A percentile compares a stretch with the other conserved stretches of the same genome.
Conservation (phyloP, 2,329 filamentous ascomycete species). For the Lomentospora prolificans region DNA sequence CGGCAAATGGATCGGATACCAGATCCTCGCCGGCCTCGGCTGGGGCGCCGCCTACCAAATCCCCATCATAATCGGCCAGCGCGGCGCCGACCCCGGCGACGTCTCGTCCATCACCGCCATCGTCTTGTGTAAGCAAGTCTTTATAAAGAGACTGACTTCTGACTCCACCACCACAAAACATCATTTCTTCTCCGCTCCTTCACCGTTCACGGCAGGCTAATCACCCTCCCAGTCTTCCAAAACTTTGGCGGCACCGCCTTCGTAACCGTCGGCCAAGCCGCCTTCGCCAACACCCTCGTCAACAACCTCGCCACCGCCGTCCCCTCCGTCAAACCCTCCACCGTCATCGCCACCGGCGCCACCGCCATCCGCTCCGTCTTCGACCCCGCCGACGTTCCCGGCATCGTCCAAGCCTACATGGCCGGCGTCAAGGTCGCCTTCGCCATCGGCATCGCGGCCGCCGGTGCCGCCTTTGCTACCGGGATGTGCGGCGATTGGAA, state of each 20-base stretch:
- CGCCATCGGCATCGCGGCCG: slow-evolving; percentile 43
- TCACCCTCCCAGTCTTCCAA: slow-evolving; percentile 27
- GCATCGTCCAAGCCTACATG: slow-evolving; percentile 53
- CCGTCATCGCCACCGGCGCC: slow-evolving; percentile 33
- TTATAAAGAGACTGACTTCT: too few relatives aligned
- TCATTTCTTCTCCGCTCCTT: too few relatives aligned
- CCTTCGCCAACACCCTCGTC: slow-evolving; percentile 35
- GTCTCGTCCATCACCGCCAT: slow-evolving; percentile 36
- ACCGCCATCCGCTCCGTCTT: slow-evolving; percentile 48
- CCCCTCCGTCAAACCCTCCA: slow-evolving; percentile 24
- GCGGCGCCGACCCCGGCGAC: slow-evolving; percentile 28
- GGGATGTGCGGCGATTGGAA: neutral
- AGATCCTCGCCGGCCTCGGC: slow-evolving; percentile 39
- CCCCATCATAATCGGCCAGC: slow-evolving; percentile 40
- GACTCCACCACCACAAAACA: neutral
- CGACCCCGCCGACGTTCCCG: slow-evolving; percentile 32
- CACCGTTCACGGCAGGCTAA: neutral
- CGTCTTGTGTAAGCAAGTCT: slow-evolving; percentile 27
- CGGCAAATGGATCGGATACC: slow-evolving; percentile 42
- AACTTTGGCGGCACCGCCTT: slow-evolving; percentile 40
- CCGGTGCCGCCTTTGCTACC: slow-evolving; percentile 16
- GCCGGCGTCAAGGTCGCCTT: slow-evolving; percentile 53
- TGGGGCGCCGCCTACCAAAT: slow-evolving; percentile 36
- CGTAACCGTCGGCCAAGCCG: slow-evolving; percentile 36
- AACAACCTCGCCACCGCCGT: slow-evolving; percentile 21